Base-by-base conservation (phyloP, 2,329 filamentous ascomycete species). In the Ophiocordyceps camponoti-leonardi region DNA sequence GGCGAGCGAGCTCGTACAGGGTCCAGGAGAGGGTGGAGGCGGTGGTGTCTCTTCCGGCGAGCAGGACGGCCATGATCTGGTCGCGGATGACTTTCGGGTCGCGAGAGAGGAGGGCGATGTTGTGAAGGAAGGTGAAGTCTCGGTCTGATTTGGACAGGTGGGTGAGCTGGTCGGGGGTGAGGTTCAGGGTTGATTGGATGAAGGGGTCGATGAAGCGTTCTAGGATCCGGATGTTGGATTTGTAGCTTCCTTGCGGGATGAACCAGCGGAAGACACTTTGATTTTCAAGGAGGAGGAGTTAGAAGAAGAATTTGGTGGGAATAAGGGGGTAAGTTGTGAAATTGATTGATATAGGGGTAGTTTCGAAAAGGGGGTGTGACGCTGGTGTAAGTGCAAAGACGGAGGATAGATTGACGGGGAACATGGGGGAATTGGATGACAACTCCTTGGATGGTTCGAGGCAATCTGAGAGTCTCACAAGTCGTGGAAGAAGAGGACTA, bases 1-100 rank as follows among this genome's bases (percentile, higher is more conserved):
- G 72, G 16, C 78, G 75, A 33, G 80, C 75, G 1, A 95, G 71
- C 61, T 94, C 86, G 61, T 90, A 92, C 47, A 94, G 70, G 33
- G 76, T 70, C 82, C 86, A 95, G 0, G 80, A 83, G 0, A 95
- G 71, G 0, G 84, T 87, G 20, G 73, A 75, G 19, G 87, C 87
- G 0, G 88, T 95, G 8, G 87, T 94, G 61, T 95, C 88, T 26
- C 84, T 75, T 8, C 86, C 87, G 1, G 88, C 88, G 13, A 95
- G 72, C 3, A 95, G 73, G 6, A 94, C 75, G 35, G 82, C 81
- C 23, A 92, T 75, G 43, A 94, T 71, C 62, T 95, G 87, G 62
- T 94, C 87, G 30, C 86, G 84, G 16, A 95, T 73, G 3, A 87
- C 75, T 45, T 71, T 73, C 48, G 71, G 69, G 58, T 82, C 75